These are phyloP conservation scores for Sicyos baderoa DNA, from an alignment of 306 rosid genomes.

Conservation along the genomic window DNA sequence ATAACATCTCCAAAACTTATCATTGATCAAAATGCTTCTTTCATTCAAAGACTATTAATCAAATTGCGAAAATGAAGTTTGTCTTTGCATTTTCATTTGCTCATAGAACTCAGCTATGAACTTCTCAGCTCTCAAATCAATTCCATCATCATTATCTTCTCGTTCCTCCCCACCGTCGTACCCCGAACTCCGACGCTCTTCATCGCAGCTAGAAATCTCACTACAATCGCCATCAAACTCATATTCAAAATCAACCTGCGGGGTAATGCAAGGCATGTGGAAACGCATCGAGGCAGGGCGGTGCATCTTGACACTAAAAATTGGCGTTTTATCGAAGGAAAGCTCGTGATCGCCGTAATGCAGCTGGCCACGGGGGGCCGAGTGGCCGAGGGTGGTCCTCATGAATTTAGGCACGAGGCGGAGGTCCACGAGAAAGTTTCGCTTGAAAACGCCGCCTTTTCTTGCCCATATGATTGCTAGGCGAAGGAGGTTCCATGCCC, in stretches of 20 bases:
- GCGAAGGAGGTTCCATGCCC: conserved; percentile 63
- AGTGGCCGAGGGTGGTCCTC: conserved; percentile 42
- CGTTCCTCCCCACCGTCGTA: conserved; percentile 4
- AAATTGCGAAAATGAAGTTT: conserved; percentile 32
- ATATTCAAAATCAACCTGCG: conserved; percentile 47
- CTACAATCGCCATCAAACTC: conserved; percentile 23
- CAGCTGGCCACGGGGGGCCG: conserved; percentile 17
- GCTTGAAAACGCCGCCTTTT: conserved; percentile 61
- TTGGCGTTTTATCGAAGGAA: conserved; percentile 69
- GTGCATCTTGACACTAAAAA: conserved; percentile 44
- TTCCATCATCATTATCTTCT: conserved; percentile 23
- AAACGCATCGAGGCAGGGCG: conserved; percentile 55
- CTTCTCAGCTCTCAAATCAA: conserved; percentile 70
- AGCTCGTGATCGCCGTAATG: conserved; percentile 63
- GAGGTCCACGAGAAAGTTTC: conserved; percentile 45
- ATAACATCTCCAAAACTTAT: neutral
- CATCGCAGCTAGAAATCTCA: conserved; percentile 10
- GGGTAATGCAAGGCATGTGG: conserved; percentile 61
- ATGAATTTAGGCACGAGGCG: conserved; percentile 51
- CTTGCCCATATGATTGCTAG: conserved; percentile 69
- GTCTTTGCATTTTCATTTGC: conserved; percentile 52
- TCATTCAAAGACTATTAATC: conserved; percentile 11
- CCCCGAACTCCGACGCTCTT: conserved; percentile 29
- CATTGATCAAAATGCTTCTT: no score
- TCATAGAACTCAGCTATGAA: conserved; percentile 66